Conservation (phyloP, 1,139 yeast genomes). For the Yarrowia galli region DNA sequence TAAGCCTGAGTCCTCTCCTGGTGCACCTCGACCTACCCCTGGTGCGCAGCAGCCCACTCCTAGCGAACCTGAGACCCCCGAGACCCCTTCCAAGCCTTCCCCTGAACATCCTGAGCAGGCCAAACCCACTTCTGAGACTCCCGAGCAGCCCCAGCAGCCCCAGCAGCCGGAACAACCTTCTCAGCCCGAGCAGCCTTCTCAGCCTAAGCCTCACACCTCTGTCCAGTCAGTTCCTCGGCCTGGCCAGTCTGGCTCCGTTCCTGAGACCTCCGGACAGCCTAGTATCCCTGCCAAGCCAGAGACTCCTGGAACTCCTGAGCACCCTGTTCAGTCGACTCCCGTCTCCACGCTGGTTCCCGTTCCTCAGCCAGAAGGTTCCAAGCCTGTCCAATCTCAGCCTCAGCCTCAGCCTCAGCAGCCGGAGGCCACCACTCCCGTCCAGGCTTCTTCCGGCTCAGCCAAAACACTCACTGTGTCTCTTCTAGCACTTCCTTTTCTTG, state of each 20-base stretch:
- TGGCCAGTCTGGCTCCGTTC: slow-evolving; percentile 8
- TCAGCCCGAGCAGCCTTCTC: not conserved
- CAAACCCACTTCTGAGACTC: slow-evolving; percentile 1
- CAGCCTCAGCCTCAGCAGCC: slow-evolving; percentile 25
- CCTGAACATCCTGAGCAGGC: not conserved
- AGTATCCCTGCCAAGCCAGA: slow-evolving; percentile 4
- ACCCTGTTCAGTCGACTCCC: not conserved
- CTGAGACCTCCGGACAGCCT: too few relatives aligned
- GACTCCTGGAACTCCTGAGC: not conserved
- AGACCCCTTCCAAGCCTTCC: slow-evolving; percentile 1
- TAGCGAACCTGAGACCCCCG: not conserved
- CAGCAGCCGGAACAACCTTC: not conserved
- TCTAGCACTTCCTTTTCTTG: slow-evolving; percentile 16
- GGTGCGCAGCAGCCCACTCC: slow-evolving; percentile 7
- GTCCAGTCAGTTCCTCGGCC: slow-evolving; percentile 14
- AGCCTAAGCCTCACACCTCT: not conserved
- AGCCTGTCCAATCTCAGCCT: slow-evolving; percentile 11
- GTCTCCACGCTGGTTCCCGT: slow-evolving; percentile 7
- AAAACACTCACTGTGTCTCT: not conserved
- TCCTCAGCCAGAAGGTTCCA: slow-evolving; percentile 6
- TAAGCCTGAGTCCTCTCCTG: not conserved
- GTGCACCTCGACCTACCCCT: too few relatives aligned
- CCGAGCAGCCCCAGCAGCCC: not conserved
- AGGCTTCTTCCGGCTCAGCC: slow-evolving; percentile 25
- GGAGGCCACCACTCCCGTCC: slow-evolving; percentile 8